Evolutionary conservation across 306 rosid species (phyloP), one percentile per base, ranked within the genome.

Genomic region (Rosa chinensis): DNA sequence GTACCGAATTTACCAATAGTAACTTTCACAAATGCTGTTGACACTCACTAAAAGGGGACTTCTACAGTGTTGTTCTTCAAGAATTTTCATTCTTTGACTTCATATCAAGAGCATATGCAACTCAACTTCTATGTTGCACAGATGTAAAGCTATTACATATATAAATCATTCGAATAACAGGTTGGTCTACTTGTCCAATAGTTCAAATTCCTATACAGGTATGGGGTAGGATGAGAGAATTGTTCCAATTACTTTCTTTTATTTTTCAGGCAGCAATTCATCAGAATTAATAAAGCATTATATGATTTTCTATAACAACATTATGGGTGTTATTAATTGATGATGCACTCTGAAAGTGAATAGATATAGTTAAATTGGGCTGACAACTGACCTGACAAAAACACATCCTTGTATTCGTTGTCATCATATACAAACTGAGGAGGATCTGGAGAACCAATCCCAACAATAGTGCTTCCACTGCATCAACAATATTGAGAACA

Each of bases 401-500:
- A 95, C 47, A 95, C 94, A 59, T 91, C 93, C 77, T 75, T 82
- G 72, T 89, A 90, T 77, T 93, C 97, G 42, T 89, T 92, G 4
- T 95, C 98, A 8, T 92, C 92, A 56, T 92, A 90, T 68, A 95
- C 20, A 80, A 95, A 95, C 66, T 92, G 94, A 48, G 99, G 99
- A 83, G 99, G 99, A 87, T 95, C 97, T 39, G 98, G 97, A 18
- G 93, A 92, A 81, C 99, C 99, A 83, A 95, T 81, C 45, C 98
- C 99, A 68, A 95, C 98, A 55, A 95, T 95, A 61, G 99, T 95
- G 88, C 99, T 95, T 86, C 99, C 99, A 82, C 99, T 92, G 93
- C 87, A 89, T 75, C 81, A 86, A 71, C 64, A 49, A 80, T 50
- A 74, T 75, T 81, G 66, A 83, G 82, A 72, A 77, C 82, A 79